These are phyloP conservation scores for Senecio squalidus DNA, from an alignment of 140 eudicot species.

Conservation along the genomic window DNA sequence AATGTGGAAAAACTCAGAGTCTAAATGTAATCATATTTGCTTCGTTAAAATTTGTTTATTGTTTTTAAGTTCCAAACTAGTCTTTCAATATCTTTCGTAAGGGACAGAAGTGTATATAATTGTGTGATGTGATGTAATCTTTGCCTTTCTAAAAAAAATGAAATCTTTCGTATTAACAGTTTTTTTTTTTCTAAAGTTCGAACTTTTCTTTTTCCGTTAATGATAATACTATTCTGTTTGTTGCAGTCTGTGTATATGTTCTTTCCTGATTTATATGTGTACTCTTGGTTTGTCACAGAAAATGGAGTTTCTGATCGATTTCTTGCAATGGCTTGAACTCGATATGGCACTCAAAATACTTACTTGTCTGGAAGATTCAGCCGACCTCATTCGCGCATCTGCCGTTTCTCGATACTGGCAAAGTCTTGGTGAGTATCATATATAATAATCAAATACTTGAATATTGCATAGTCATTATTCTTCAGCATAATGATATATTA, in stretches of 20 bases:
- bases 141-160: no score
- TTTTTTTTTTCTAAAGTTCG: no score
- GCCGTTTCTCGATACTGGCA: constrained; percentile 58
- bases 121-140: no score
- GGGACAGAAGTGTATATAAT: no score
- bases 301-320: constrained; percentile 36
- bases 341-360: constrained; percentile 49
- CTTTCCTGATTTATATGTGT: constrained; percentile 3
- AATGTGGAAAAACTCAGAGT: neutral
- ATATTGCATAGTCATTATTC: neutral
- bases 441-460: constrained; percentile 1
- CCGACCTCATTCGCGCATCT: constrained; percentile 61
- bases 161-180: no score
- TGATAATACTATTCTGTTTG: no score
- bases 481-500: neutral
- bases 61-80: no score
- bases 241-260: neutral
- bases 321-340: constrained; percentile 44
- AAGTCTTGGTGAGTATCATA: constrained; percentile 43
- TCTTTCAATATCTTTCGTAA: no score
- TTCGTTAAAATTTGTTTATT: no score
- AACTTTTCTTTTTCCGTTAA: no score
- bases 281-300: neutral
- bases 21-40: no score
- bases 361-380: constrained; percentile 48